These are phyloP conservation scores for Xylariales sp. DNA, from an alignment of 2,329 filamentous ascomycete species.

Conservation along the genomic window DNA sequence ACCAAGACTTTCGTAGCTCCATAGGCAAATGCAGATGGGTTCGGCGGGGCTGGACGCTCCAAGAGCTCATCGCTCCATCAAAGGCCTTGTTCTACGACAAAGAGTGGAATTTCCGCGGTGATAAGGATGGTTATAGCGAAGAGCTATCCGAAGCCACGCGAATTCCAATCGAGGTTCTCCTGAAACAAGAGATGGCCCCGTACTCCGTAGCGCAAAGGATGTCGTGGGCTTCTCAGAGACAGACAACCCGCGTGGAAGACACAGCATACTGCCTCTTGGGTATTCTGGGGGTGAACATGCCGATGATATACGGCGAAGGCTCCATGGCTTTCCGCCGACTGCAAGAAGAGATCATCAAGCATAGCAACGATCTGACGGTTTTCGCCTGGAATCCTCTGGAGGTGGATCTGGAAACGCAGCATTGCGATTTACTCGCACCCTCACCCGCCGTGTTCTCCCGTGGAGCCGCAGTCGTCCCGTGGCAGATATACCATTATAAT, in stretches of 20 bases:
- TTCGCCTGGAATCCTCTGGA: no score
- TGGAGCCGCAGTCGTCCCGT: not conserved
- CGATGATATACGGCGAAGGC: conserved; percentile 7
- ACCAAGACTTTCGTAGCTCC: no score
- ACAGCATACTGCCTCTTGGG: conserved; percentile 7
- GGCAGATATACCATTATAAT: not conserved
- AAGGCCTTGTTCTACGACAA: not conserved
- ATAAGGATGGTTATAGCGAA: not conserved
- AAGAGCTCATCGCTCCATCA: not conserved
- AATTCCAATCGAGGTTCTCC: not conserved
- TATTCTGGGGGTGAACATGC: conserved; percentile 5
- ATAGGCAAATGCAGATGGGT: not conserved
- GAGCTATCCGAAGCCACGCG: no score
- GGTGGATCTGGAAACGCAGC: not conserved
- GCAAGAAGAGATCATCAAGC: conserved; percentile 4
- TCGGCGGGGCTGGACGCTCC: no score
- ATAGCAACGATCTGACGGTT: not conserved
- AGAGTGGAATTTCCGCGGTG: not conserved
- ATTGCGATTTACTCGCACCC: not conserved
- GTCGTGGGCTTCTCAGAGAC: conserved; percentile 3
- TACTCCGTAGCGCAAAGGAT: conserved; percentile 1
- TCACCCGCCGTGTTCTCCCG: not conserved
- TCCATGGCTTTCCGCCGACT: conserved; percentile 2
- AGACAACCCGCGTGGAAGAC: conserved; percentile 5
- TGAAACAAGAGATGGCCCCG: not conserved